Conservation (phyloP, 371 early-diverging fungal species). For the Phascolomyces articulosus region DNA sequence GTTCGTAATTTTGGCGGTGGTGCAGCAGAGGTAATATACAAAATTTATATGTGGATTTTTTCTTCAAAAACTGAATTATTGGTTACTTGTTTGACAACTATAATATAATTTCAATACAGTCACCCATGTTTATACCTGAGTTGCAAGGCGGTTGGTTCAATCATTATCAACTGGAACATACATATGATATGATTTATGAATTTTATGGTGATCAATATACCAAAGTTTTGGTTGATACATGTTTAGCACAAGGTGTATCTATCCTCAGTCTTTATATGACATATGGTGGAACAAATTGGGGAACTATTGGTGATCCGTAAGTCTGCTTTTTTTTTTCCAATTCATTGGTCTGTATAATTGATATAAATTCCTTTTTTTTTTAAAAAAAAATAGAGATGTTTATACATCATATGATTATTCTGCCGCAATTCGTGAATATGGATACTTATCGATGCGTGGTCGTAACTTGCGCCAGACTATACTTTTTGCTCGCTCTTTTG, state of each 20-base stretch:
- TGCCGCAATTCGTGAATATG: conserved; percentile 79
- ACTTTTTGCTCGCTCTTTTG: conserved; percentile 69
- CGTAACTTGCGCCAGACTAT: conserved; percentile 68
- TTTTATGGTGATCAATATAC: conserved; percentile 80
- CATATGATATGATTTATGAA: conserved; percentile 71
- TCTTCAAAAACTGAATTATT: not conserved
- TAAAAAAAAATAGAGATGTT: conserved; percentile 57
- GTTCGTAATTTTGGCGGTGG: conserved; percentile 77
- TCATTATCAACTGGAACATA: conserved; percentile 67
- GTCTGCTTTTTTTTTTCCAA: conserved; percentile 20
- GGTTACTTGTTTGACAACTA: not conserved
- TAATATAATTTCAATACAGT: conserved; percentile 23
- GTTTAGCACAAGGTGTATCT: conserved; percentile 73
- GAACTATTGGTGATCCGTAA: conserved; percentile 77
- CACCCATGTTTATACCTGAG: conserved; percentile 81
- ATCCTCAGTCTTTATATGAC: conserved; percentile 74
- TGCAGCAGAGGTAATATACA: conserved; percentile 41
- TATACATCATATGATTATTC: conserved; percentile 84
- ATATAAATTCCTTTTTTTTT: no score
- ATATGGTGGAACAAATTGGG: conserved; percentile 90
- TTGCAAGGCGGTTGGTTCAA: conserved; percentile 87
- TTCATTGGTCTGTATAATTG: no score
- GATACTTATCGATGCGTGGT: conserved; percentile 69
- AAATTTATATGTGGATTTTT: not conserved
- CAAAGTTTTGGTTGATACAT: conserved; percentile 61